phyloP scores from a whole-genome alignment of 495 filamentous ascomycete species.

The Talaromyces stipitatus region DNA sequence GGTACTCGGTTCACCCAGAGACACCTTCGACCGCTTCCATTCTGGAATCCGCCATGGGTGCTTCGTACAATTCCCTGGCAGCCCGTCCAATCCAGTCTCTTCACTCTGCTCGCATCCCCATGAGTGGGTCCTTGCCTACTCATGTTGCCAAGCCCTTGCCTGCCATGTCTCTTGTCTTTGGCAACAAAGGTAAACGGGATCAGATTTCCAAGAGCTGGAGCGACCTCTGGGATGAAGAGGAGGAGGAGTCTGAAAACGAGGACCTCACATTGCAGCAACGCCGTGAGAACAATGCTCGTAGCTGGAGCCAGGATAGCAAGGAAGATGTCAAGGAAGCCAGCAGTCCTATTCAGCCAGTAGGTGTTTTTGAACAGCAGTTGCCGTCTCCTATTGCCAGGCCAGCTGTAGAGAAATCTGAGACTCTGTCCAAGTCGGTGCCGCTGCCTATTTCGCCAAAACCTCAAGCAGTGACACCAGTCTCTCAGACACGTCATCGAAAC shows the following conservation, averaged over 20 bases:
- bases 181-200: slow-evolving; percentile 59
- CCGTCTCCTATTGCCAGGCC: slow-evolving; percentile 23
- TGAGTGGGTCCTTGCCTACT: slow-evolving; percentile 73
- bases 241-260: slow-evolving; percentile 60
- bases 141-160: slow-evolving; percentile 55
- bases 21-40: slow-evolving; percentile 75
- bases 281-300: slow-evolving; percentile 69
- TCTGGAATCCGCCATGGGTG: slow-evolving; percentile 64
- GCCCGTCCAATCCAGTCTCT: slow-evolving; percentile 26
- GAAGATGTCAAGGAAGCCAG: slow-evolving; percentile 50
- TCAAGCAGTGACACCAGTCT: background rate
- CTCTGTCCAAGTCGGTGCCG: background rate
- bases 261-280: slow-evolving; percentile 48
- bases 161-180: slow-evolving; percentile 70
- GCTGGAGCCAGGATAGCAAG: slow-evolving; percentile 72
- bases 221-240: slow-evolving; percentile 79
- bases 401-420: background rate
- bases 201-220: slow-evolving; percentile 93
- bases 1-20: slow-evolving; percentile 62
- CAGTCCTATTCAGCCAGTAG: slow-evolving; percentile 16
- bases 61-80: slow-evolving; percentile 58
- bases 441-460: background rate
- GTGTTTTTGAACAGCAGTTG: slow-evolving; percentile 37
- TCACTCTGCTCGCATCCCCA: slow-evolving; percentile 46
- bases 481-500: background rate